A percentile compares a stretch with the other conserved stretches of the same genome.
These are phyloP conservation scores for Asterochloris erici DNA, from an alignment of 139 green algal genomes.

Conservation along the genomic window DNA sequence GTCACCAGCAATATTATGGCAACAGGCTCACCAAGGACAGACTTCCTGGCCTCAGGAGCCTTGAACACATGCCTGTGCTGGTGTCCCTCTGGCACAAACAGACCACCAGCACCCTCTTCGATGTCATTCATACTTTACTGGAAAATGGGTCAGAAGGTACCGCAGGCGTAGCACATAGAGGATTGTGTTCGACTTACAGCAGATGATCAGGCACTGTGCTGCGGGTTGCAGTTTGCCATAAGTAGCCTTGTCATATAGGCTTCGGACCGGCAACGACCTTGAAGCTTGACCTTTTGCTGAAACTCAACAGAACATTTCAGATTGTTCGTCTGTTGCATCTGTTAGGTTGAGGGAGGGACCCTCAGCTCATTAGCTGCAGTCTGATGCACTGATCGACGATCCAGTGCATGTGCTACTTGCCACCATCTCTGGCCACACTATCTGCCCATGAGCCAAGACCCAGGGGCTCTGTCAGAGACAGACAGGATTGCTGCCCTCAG, in stretches of 20 bases:
- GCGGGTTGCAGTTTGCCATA: not conserved
- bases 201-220: not conserved
- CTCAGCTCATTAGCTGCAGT: not conserved
- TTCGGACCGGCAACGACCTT: not conserved
- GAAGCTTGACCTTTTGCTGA: not conserved
- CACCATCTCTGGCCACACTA: not conserved
- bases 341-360: no score
- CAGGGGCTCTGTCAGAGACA: not conserved
- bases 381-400: not conserved
- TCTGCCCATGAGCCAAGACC: conserved; percentile 10
- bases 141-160: not conserved
- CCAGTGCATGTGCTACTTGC: not conserved
- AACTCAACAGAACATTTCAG: not conserved
- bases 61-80: conserved; percentile 64
- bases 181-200: not conserved
- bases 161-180: not conserved
- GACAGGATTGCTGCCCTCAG: conserved; percentile 32
- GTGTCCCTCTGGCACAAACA: conserved; percentile 33
- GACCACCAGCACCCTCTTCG: conserved; percentile 28
- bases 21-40: conserved; percentile 53
- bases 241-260: not conserved
- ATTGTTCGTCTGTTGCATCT: not conserved
- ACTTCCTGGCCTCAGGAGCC: conserved; percentile 58
- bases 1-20: not conserved
- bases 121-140: not conserved